These are phyloP conservation scores for Suillus weaverae DNA, from an alignment of 768 basidiomycete species.

Conservation along the genomic window DNA sequence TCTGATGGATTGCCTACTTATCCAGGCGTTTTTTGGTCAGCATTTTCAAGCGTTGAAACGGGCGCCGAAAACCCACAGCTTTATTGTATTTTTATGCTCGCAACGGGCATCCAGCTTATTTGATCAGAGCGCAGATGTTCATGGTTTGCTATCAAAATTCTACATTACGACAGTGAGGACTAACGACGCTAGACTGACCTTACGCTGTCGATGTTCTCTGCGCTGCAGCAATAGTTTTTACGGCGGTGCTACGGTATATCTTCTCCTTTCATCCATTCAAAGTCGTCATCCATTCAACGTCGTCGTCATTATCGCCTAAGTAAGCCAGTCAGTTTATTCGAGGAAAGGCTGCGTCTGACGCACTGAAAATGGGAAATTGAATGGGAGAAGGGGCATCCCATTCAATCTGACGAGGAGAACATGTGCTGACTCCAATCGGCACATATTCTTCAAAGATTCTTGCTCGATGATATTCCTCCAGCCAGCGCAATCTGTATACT, in stretches of 20 bases:
- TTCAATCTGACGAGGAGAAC: background rate
- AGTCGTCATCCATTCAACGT: no score
- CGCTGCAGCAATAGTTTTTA: background rate
- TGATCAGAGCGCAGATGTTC: no score
- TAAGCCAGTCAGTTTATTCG: background rate
- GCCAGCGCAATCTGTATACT: background rate
- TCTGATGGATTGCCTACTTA: background rate
- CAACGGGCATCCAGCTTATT: no score
- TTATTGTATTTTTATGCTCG: no score
- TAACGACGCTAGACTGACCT: no score
- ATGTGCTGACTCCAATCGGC: background rate
- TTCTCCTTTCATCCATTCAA: no score
- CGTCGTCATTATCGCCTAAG: no score
- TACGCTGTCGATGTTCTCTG: background rate
- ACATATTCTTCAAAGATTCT: background rate
- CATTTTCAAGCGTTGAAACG: no score
- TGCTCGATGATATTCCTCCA: background rate
- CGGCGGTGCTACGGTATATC: background rate
- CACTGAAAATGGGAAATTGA: no score
- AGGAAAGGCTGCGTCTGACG: background rate
- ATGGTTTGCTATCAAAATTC: background rate
- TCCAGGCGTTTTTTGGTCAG: no score
- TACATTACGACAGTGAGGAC: background rate
- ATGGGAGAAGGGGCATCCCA: background rate
- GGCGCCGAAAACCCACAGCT: no score